phyloP scores from a whole-genome alignment of 139 green algal species.

The Picochlorum sp. region DNA sequence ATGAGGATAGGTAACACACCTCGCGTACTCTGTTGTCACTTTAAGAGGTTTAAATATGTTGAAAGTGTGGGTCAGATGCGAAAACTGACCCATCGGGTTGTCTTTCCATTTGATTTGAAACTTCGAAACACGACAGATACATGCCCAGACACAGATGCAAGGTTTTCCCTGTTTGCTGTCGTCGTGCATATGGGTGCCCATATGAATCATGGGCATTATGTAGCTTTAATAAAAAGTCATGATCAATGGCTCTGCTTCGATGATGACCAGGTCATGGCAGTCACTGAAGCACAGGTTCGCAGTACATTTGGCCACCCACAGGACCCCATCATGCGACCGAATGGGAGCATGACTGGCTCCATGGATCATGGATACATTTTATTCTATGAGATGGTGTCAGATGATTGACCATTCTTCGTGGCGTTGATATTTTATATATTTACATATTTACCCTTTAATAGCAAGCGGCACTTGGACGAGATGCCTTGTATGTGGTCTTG shows the following conservation, averaged over 20 bases:
- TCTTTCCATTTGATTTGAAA: conserved; percentile 95
- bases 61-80: conserved; percentile 62
- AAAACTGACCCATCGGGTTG: conserved; percentile 95
- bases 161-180: conserved; percentile 83
- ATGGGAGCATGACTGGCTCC: background rate
- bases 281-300: conserved; percentile 61
- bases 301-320: conserved; percentile 81
- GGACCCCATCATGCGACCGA: conserved; percentile 8
- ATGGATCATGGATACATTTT: conserved; percentile 96
- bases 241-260: conserved; percentile 87
- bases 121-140: conserved; percentile 76
- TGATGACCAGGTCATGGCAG: conserved; percentile 75
- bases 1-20: conserved; percentile 62
- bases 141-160: conserved; percentile 39
- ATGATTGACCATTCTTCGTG: background rate
- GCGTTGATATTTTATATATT: background rate
- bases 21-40: conserved; percentile 80
- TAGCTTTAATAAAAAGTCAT: conserved; percentile 81
- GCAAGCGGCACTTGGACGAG: conserved; percentile 68
- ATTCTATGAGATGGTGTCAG: conserved; percentile 64
- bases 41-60: conserved; percentile 96
- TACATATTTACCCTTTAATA: conserved; percentile 39
- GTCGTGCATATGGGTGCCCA: conserved; percentile 94
- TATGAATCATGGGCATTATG: conserved; percentile 95
- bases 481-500: conserved; percentile 83